Base-by-base conservation (phyloP, 805 yeast species). In the Blastobotrys terrestris region DNA sequence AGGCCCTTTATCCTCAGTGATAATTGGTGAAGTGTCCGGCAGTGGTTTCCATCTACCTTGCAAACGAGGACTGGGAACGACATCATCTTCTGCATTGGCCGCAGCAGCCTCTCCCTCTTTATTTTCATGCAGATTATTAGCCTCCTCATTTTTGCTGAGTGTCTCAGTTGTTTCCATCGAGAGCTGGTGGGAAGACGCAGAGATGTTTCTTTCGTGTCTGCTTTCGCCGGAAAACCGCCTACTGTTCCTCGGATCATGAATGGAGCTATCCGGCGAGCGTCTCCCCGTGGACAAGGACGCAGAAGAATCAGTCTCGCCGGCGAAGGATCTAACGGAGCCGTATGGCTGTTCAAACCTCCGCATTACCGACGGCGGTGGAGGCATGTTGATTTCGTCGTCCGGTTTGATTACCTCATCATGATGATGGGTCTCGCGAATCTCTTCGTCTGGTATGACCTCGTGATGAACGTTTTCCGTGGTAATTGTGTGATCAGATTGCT, bases 221-320 rank as follows among this genome's bases (percentile, higher is more conserved):
- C 43, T 40, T 16, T 40, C 43, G 7, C 16, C 19, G 43, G 43
- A 44, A 18, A 19, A 14, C 15, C 46, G 46, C 14, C 21, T 18
- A 21, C 46, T 35, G 31, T 26, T 43, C 20, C 44, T 22, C 4
- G 44, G 35, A 15, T 22, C 49, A 39, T 46, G 43, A 8, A 39
- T 20, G 18, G 50, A 26, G 39, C 51, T 43, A n/a, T 39, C 31
- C 14, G 58, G 39, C 43, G 64, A 59, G 18, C 57, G 54, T 18
- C 55, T 42, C 8, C 67, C 67, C 6, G 67, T 63, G 3, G 67
- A 63, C 2, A 65, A 46, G 19, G 68, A 58, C 14, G 64, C 64
- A 14, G 64, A 54, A 14, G 31, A 18, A 16, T 44, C 15, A 4
- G 35, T 26, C 11, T 26, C 35, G 5, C 35, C 35, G 35, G 35